Evolutionary conservation across 2,329 filamentous ascomycete genomes (phyloP), one percentile per base, ranked within the genome.

Genomic region (Ceratocystis harringtonii): DNA sequence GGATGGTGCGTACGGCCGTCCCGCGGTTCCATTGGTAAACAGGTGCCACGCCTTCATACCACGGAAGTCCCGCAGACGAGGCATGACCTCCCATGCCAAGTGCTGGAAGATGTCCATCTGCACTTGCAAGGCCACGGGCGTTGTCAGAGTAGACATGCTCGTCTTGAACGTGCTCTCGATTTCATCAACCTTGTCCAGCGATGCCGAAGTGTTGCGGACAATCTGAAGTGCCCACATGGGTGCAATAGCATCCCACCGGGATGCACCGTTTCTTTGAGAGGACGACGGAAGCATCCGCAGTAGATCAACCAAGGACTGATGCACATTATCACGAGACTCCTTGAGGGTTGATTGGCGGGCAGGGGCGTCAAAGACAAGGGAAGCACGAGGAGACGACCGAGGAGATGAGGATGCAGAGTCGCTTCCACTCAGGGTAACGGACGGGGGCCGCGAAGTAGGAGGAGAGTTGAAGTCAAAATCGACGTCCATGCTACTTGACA

Each of bases 201-300:
- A 79, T 0, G 79, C 79, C 61, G 80, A 77, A 62, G 79, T 80
- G 69, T 76, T 80, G n/a, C 82, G 80, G 73, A 83, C 80, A 28
- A 84, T 82, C 72, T 84, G 80, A 10, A 84, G 74, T 1, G 81
- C 81, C 70, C 84, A 76, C 1, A 79, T 77, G 2, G 80, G 77
- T 2, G 78, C 78, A 68, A 84, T 78, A 3, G 75, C 75, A 68
- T 78, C 76, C 82, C 82, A 84, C 64, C 80, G 77, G 55, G 78
- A 75, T 7, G 74, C 71, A 25, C 62, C 60, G 25, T 78, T 76
- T 43, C 63, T 60, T 19, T 61, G 28, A 12, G 60, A 63, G 2
- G 67, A 66, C 12, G 75, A 72, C 0, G 78, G 74, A 0, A 80
- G 78, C 4, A 79, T 81, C 67, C 83, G 80, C 12, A 84, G 75